Evolutionary conservation across 306 rosid genomes (phyloP).

Genomic region (Fragaria nilgerrensis): DNA sequence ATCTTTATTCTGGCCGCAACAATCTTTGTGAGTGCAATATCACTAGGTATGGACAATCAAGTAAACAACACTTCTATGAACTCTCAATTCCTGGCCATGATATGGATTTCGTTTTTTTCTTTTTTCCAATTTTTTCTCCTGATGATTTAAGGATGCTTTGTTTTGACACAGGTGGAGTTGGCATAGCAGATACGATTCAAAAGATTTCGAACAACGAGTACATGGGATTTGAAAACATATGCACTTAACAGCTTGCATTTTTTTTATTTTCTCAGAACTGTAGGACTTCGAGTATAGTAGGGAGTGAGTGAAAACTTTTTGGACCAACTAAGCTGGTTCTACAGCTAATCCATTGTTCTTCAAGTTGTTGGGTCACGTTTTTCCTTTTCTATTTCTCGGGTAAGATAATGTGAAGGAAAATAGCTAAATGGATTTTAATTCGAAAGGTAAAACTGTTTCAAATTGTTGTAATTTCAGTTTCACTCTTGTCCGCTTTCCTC

Average conservation of each 20-base stretch:
- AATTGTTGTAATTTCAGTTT: too few species aligned
- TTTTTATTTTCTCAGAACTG: background rate
- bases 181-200: constrained; percentile 46
- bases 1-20: constrained; percentile 67
- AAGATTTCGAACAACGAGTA: constrained; percentile 50
- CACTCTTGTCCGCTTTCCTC: too few species aligned
- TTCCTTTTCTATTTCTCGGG: too few species aligned
- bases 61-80: background rate
- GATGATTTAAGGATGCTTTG: constrained; percentile 6
- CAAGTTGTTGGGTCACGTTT: too few species aligned
- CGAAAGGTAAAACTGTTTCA: too few species aligned
- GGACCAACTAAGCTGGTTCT: background rate
- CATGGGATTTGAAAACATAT: constrained; percentile 77
- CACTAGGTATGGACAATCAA: constrained; percentile 39
- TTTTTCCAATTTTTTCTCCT: background rate
- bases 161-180: constrained; percentile 59
- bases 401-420: background rate
- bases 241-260: constrained; percentile 29
- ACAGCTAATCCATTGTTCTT: background rate
- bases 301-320: background rate
- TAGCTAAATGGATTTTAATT: too few species aligned
- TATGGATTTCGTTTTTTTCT: background rate
- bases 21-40: constrained; percentile 66
- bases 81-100: background rate
- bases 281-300: background rate